Percentiles rank a stretch among this genome's conserved stretches.
Conservation (phyloP, 1,139 yeast genomes). For the Scheffersomyces insectosa region DNA sequence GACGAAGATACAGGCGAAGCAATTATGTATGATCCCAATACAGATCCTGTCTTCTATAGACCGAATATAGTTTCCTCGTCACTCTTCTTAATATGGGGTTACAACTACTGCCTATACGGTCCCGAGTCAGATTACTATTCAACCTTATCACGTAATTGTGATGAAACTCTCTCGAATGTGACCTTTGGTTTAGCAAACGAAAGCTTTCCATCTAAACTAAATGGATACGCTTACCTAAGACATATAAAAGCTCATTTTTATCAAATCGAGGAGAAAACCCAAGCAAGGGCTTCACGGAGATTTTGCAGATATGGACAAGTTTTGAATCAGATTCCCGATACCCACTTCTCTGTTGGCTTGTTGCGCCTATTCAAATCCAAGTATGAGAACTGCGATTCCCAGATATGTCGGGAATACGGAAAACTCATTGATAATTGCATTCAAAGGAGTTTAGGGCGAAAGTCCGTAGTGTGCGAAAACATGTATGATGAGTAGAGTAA, state of each 20-base stretch:
- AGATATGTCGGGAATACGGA: constrained; percentile 55
- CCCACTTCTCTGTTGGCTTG: constrained; percentile 52
- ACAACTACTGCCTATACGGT: constrained; percentile 51
- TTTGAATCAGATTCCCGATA: constrained; percentile 26
- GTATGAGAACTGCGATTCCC: constrained; percentile 47
- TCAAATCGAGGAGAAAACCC: constrained; percentile 1
- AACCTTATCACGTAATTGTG: constrained; percentile 1
- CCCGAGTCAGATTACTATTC: constrained; percentile 41
- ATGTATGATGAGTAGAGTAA: constrained; percentile 35
- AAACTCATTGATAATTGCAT: constrained; percentile 54
- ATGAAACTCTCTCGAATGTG: too few species aligned
- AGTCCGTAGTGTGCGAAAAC: constrained; percentile 45
- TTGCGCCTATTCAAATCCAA: constrained; percentile 35
- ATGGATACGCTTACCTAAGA: constrained; percentile 37
- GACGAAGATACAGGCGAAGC: constrained; percentile 18
- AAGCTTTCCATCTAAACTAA: constrained; percentile 29
- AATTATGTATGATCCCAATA: constrained; percentile 41
- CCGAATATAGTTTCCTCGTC: constrained; percentile 54
- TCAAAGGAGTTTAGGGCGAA: constrained; percentile 53
- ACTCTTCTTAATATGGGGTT: constrained; percentile 57
- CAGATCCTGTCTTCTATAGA: constrained; percentile 55
- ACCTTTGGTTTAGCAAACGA: constrained; percentile 3
- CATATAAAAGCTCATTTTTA: constrained; percentile 25
- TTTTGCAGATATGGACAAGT: too few species aligned
- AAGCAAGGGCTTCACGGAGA: too few species aligned